These are phyloP conservation scores for Suhomyces sp. DNA, from an alignment of 805 yeast genomes.

Conservation along the genomic window DNA sequence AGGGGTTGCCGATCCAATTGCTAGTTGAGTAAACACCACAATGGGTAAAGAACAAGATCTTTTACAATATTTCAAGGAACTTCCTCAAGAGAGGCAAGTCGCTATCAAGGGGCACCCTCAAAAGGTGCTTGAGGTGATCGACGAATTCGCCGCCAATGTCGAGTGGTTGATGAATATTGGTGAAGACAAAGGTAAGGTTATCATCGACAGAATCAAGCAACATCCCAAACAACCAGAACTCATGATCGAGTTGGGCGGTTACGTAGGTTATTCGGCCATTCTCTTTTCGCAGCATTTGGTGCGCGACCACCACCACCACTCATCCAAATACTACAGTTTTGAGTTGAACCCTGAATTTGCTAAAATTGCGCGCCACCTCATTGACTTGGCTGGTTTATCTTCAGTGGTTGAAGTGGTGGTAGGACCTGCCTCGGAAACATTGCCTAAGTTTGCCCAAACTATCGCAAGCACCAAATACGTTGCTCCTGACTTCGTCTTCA, in stretches of 20 bases:
- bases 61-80: constrained; percentile 19
- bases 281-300: constrained; percentile 27
- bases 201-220: constrained; percentile 21
- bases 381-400: constrained; percentile 34
- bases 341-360: constrained; percentile 33
- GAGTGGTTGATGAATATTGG: constrained; percentile 33
- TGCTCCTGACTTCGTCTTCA: constrained; percentile 35
- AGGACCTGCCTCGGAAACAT: constrained; percentile 29
- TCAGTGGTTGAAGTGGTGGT: constrained; percentile 28
- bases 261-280: constrained; percentile 38
- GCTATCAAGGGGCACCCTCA: constrained; percentile 29
- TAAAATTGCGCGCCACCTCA: constrained; percentile 22
- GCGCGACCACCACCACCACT: constrained; percentile 13
- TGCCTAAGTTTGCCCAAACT: constrained; percentile 23
- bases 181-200: constrained; percentile 24
- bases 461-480: constrained; percentile 12
- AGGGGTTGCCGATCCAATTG: not conserved
- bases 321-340: constrained; percentile 32
- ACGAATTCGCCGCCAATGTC: constrained; percentile 17
- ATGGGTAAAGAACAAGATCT: constrained; percentile 24
- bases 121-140: constrained; percentile 29
- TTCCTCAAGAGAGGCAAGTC: constrained; percentile 22
- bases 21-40: not conserved
- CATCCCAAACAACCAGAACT: constrained; percentile 18
- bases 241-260: constrained; percentile 34